A percentile compares a stretch with the other conserved stretches of the same genome.
Evolutionary conservation across 441 rosid species (phyloP).

Genomic region (Hura crepitans): DNA sequence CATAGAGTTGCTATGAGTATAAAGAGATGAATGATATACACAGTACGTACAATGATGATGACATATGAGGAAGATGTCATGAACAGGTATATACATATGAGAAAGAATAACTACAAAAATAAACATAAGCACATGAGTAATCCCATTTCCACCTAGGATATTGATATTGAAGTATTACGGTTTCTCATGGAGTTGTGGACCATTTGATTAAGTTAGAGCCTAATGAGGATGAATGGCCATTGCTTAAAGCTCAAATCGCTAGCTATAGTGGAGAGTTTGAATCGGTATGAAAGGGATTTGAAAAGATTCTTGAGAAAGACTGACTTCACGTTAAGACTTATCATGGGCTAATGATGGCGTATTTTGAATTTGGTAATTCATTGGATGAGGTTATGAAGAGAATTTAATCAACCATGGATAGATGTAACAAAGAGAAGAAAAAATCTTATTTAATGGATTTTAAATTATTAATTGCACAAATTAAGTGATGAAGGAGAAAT

Average conservation of each 20-base stretch:
- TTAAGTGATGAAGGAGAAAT: slow-evolving; percentile 64
- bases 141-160: too few relatives aligned
- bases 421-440: slow-evolving; percentile 60
- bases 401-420: slow-evolving; percentile 58
- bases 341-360: slow-evolving; percentile 71
- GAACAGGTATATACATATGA: too few relatives aligned
- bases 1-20: too few relatives aligned
- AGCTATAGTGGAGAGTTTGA: slow-evolving; percentile 59
- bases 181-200: slow-evolving; percentile 51
- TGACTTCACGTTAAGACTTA: slow-evolving; percentile 78
- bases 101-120: too few relatives aligned
- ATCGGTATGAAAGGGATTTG: slow-evolving; percentile 49
- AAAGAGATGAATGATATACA: too few relatives aligned
- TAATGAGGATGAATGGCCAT: slow-evolving; percentile 58
- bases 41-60: too few relatives aligned
- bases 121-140: too few relatives aligned
- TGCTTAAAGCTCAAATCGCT: slow-evolving; percentile 61
- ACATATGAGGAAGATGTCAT: too few relatives aligned
- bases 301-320: slow-evolving; percentile 57
- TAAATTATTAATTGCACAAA: slow-evolving; percentile 69
- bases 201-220: slow-evolving; percentile 73
- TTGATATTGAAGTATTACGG: too few relatives aligned
- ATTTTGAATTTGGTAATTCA: slow-evolving; percentile 42
- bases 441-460: slow-evolving; percentile 60
- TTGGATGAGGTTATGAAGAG: slow-evolving; percentile 45